Base-by-base conservation (phyloP, 1,284 basidiomycete species). In the Fistulinella cinereoalba region DNA sequence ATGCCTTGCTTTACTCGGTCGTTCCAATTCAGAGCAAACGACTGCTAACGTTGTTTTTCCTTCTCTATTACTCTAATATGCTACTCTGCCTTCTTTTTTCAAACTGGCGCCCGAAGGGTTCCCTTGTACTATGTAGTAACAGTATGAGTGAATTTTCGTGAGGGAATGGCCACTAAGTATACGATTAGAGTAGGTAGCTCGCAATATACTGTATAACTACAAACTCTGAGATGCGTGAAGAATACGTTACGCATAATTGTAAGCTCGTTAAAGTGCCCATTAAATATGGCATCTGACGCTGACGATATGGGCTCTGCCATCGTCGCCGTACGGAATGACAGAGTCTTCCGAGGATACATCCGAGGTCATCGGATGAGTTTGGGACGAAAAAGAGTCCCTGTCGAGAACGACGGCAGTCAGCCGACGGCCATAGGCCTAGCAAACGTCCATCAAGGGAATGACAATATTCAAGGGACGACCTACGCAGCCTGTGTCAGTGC, bases 401-500 rank as follows among this genome's bases (percentile, higher is more conserved):
- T 71, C 68, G 25, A 88, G 70, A n/a, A 88, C 68, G 31, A 87
- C 69, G 4, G 82, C 77, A 11, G 80, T 76, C 41, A 88, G 56
- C 21, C 65, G 67, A 23, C 74, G 70, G 10, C 75, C 71, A 54
- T 84, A 81, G 24, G 74, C 67, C 80, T 74, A 31, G 29, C 9
- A 16, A 43, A 24, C n/a, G 9, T 28, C 13, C 13, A 22, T 55
- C 19, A 54, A 41, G 33, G 36, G 6, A 31, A 8, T 19, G 36
- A n/a, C 3, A 18, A 22, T 2, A 32, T 27, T n/a, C n/a, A n/a
- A 25, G 6, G 9, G 10, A 44, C 19, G 15, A 71, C 80, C 56
- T 58, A 92, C 84, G 58, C 91, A 94, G 7, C 88, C 91, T 0
- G 85, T 78, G 62, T 95, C 92, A 31, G 93, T 64, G 2, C 91